A percentile compares a stretch with the other conserved stretches of the same genome.
phyloP scores from a whole-genome alignment of 305 asterid species.

The Salvia sclarea region DNA sequence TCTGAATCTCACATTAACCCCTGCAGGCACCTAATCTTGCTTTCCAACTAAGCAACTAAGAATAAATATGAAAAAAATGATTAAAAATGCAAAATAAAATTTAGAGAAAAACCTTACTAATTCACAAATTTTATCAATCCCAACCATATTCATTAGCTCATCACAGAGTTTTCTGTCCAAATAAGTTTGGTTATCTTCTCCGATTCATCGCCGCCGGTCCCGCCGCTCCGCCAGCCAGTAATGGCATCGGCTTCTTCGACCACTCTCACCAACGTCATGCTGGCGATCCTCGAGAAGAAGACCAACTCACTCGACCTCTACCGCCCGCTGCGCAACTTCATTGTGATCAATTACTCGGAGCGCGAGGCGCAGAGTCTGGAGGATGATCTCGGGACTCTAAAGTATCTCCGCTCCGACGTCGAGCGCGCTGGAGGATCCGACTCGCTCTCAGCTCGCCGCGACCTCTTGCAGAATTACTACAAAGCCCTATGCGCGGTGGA shows the following conservation, averaged over 20 bases:
- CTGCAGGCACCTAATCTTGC: not conserved
- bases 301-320: conserved; percentile 76
- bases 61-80: not conserved
- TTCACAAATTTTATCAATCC: conserved; percentile 16
- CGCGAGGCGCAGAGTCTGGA: conserved; percentile 91
- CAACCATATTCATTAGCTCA: conserved; percentile 12
- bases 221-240: conserved; percentile 27
- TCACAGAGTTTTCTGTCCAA: not conserved
- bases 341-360: conserved; percentile 77
- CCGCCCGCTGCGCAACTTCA: conserved; percentile 84
- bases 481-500: conserved; percentile 96
- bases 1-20: not conserved
- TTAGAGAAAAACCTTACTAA: not conserved
- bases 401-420: conserved; percentile 68
- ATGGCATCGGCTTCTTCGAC: conserved; percentile 77
- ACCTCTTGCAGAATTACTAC: conserved; percentile 79
- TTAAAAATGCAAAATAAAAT: not conserved
- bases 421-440: conserved; percentile 77
- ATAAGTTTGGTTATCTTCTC: not conserved
- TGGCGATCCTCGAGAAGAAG: conserved; percentile 89
- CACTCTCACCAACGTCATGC: conserved; percentile 67
- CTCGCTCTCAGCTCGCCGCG: conserved; percentile 79
- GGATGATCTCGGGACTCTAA: conserved; percentile 78
- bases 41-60: conserved; percentile 34
- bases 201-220: conserved; percentile 29